A percentile compares a stretch with the other conserved stretches of the same genome.
These are phyloP conservation scores for Yarrowia bubula DNA, from an alignment of 805 yeast genomes.

Conservation along the genomic window DNA sequence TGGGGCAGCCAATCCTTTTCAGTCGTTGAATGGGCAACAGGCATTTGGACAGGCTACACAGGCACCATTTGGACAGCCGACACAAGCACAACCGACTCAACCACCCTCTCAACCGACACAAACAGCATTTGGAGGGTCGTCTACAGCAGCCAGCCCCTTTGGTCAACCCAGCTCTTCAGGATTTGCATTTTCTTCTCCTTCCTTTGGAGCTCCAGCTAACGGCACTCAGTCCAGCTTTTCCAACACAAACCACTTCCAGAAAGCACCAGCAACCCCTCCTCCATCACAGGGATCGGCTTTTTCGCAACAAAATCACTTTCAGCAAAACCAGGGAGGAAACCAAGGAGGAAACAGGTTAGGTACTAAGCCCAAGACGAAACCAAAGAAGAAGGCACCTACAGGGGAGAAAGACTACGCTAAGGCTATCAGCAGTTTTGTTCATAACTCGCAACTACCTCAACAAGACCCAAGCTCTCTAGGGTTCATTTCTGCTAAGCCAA, in stretches of 20 bases:
- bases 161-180: not conserved
- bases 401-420: not conserved
- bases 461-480: not conserved
- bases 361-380: not conserved
- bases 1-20: slow-evolving; percentile 31
- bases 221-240: not conserved
- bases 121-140: not conserved
- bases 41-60: not conserved
- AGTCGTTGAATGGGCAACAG: not conserved
- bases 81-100: not conserved
- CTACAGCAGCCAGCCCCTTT: not conserved
- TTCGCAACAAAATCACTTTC: not conserved
- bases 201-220: not conserved
- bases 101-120: not conserved
- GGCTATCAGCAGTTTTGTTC: not conserved
- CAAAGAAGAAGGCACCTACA: too few species aligned
- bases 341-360: not conserved
- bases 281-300: not conserved
- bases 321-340: not conserved
- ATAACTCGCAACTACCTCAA: not conserved
- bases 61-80: slow-evolving; percentile 1
- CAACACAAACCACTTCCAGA: not conserved
- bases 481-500: not conserved
- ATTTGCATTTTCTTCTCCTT: slow-evolving; percentile 3
- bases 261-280: not conserved